These are phyloP conservation scores for Yamadazyma triangularis DNA, from an alignment of 1,139 yeast species.

Conservation along the genomic window DNA sequence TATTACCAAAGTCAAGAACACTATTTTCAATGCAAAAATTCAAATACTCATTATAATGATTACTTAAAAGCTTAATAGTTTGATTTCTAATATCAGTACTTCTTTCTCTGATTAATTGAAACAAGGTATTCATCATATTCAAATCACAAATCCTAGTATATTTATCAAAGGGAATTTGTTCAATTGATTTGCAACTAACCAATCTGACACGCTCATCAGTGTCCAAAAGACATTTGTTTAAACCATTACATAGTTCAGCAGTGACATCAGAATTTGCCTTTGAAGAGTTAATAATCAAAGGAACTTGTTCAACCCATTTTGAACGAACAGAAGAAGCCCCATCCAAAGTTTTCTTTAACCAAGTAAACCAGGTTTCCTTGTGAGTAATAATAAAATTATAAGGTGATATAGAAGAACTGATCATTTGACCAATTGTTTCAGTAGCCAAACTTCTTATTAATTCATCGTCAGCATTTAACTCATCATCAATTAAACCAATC, in stretches of 20 bases:
- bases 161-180: conserved; percentile 32
- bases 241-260: conserved; percentile 51
- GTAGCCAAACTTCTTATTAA: conserved; percentile 66
- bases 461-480: conserved; percentile 67
- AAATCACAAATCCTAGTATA: conserved; percentile 45
- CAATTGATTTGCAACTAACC: conserved; percentile 50
- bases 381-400: conserved; percentile 60
- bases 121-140: conserved; percentile 48
- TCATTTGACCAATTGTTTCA: conserved; percentile 64
- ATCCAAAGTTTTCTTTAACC: conserved; percentile 75
- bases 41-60: conserved; percentile 42
- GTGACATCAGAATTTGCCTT: conserved; percentile 40
- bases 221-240: conserved; percentile 69
- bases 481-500: conserved; percentile 78
- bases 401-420: conserved; percentile 31
- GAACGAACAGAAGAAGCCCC: conserved; percentile 58
- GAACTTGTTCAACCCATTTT: conserved; percentile 63
- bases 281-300: conserved; percentile 32
- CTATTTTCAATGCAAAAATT: conserved; percentile 12
- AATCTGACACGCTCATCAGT: conserved; percentile 71
- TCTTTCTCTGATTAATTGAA: conserved; percentile 68
- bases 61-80: conserved; percentile 54
- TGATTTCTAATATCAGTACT: conserved; percentile 60
- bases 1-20: conserved; percentile 27
- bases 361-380: conserved; percentile 58